A percentile compares a stretch with the other conserved stretches of the same genome.
Conservation (phyloP, 192 early-diverging fungal species). For the Funneliformis mosseae region DNA sequence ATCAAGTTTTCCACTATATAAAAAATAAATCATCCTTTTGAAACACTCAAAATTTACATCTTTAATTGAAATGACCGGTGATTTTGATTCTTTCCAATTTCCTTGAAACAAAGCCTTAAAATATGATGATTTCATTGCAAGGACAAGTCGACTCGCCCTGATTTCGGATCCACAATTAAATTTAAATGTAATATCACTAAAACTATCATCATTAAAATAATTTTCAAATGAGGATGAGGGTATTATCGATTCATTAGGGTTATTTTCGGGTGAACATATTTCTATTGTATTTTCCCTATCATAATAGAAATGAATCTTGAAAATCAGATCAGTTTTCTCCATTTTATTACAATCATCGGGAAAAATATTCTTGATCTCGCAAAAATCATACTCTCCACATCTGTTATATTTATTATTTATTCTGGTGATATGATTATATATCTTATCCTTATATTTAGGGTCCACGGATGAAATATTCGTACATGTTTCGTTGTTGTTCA, state of each 20-base stretch:
- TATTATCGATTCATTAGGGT: background rate
- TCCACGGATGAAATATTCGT: background rate
- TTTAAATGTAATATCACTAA: constrained; percentile 29
- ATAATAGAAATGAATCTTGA: background rate
- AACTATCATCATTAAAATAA: constrained; percentile 27
- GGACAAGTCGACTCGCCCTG: constrained; percentile 6
- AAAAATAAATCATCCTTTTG: constrained; percentile 22
- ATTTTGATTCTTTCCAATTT: constrained; percentile 25
- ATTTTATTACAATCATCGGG: background rate
- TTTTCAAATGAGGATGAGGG: background rate
- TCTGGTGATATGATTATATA: background rate
- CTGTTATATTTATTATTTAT: background rate
- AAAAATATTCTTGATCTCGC: background rate
- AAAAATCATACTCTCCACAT: background rate
- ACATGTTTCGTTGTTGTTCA: background rate
- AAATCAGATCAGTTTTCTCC: background rate
- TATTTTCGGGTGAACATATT: background rate
- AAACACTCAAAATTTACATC: constrained; percentile 16
- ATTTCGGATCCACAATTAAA: constrained; percentile 16
- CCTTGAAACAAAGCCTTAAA: constrained; percentile 25
- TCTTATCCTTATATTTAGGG: background rate
- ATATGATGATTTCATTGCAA: constrained; percentile 31
- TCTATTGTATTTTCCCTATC: background rate
- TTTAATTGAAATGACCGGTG: constrained; percentile 23
- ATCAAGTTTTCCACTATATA: constrained; percentile 32